Conservation (phyloP, 1,284 basidiomycete genomes). For the Coniferiporia sulphurascens region DNA sequence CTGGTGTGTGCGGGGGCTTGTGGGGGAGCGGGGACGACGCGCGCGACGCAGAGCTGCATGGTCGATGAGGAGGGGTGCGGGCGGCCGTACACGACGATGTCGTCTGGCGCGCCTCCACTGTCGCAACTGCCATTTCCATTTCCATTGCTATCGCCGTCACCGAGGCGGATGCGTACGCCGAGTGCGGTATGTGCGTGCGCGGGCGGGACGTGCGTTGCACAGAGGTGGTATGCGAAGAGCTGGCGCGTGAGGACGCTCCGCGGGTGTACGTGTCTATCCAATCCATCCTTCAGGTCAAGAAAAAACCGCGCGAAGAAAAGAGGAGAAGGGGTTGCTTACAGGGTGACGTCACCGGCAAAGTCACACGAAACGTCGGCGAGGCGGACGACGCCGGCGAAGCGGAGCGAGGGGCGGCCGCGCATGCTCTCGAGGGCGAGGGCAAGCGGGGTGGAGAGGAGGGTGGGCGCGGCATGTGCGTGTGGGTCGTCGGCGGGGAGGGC, state of each 20-base stretch:
- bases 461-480: constrained; percentile 26
- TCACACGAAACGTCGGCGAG: constrained; percentile 57
- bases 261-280: constrained; percentile 62
- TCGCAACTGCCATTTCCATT: constrained; percentile 44
- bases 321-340: constrained; percentile 42
- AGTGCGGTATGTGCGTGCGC: constrained; percentile 33
- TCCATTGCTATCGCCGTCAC: constrained; percentile 47
- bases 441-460: constrained; percentile 60
- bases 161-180: constrained; percentile 64
- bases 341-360: constrained; percentile 49
- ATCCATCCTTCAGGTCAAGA: no score
- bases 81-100: constrained; percentile 66
- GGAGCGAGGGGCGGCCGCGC: constrained; percentile 65
- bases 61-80: constrained; percentile 26
- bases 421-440: constrained; percentile 73
- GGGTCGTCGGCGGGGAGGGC: constrained; percentile 35
- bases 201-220: constrained; percentile 43
- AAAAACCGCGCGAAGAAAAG: not conserved
- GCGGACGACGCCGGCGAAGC: constrained; percentile 49
- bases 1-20: constrained; percentile 24
- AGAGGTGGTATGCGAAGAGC: constrained; percentile 69
- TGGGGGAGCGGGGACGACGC: constrained; percentile 44
- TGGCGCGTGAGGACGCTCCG: constrained; percentile 53
- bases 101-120: constrained; percentile 16
- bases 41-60: constrained; percentile 52